Evolutionary conservation across 202 grass and related monocot species (phyloP).

Genomic region (Schoenoplectus tabernaemontani): DNA sequence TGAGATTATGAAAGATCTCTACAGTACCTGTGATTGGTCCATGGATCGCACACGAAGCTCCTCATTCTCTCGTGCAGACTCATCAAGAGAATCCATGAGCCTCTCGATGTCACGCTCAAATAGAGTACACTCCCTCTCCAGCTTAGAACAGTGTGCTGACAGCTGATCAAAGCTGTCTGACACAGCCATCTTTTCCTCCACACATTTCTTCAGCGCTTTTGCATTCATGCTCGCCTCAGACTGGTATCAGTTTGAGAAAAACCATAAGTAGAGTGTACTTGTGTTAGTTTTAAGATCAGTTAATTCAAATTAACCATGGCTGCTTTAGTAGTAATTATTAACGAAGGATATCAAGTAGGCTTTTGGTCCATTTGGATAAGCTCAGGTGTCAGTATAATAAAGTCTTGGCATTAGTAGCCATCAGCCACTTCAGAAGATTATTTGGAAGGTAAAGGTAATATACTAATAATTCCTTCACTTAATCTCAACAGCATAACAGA

Average conservation of each 20-base stretch:
- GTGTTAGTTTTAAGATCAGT: neutral
- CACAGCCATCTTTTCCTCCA: slow-evolving; percentile 71
- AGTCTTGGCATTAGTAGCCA: neutral
- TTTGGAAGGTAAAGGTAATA: neutral
- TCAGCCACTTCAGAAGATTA: neutral
- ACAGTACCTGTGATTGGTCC: slow-evolving; percentile 24
- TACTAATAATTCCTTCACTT: neutral
- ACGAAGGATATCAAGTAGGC: neutral
- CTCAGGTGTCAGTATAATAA: neutral
- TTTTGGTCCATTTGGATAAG: neutral
- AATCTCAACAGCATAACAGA: neutral
- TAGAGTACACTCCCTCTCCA: slow-evolving; percentile 60
- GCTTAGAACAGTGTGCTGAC: slow-evolving; percentile 34
- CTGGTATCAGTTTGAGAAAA: slow-evolving; percentile 17
- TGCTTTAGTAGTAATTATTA: neutral
- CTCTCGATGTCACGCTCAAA: slow-evolving; percentile 84
- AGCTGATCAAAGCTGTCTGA: slow-evolving; percentile 28
- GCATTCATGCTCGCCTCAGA: slow-evolving; percentile 73
- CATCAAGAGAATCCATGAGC: slow-evolving; percentile 76
- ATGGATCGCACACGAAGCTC: slow-evolving; percentile 37
- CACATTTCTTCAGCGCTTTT: slow-evolving; percentile 50
- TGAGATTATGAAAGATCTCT: neutral
- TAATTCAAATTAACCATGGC: neutral
- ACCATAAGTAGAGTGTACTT: neutral
- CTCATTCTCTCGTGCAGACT: slow-evolving; percentile 67